phyloP scores from a whole-genome alignment of 2,329 filamentous ascomycete genomes.

The Calonectria crousiana region DNA sequence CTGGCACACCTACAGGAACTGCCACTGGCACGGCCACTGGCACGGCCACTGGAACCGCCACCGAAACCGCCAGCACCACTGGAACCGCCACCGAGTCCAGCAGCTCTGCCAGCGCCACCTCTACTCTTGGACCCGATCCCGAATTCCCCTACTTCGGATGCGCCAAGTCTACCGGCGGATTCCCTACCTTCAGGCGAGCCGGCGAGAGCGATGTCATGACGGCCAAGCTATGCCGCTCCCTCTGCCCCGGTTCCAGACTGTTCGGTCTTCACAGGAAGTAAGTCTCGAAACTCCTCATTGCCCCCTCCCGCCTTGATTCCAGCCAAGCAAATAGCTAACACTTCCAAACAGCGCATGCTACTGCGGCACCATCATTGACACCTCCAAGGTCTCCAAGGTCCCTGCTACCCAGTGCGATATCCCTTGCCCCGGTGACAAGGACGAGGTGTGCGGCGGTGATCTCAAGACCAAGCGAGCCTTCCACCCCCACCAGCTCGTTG shows the following conservation, averaged over 20 bases:
- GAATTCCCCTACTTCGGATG: constrained; percentile 46
- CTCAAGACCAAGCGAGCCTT: constrained; percentile 28
- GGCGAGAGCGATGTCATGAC: not conserved
- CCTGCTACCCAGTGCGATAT: constrained; percentile 27
- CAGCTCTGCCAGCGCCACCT: not conserved
- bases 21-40: constrained; percentile 45
- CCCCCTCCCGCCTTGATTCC: fast-evolving
- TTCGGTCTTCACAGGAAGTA: constrained; percentile 44
- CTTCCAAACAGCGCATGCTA: constrained; percentile 23
- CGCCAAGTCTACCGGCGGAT: constrained; percentile 25
- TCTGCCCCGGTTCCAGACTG: not conserved
- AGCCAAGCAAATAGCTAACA: not conserved
- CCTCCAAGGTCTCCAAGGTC: constrained; percentile 14
- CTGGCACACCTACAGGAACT: constrained; percentile 49
- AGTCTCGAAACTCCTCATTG: constrained; percentile 8
- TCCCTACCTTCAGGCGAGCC: not conserved
- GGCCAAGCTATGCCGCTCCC: not conserved
- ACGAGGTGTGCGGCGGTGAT: constrained; percentile 39
- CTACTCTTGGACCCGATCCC: constrained; percentile 35
- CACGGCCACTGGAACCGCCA: constrained; percentile 33
- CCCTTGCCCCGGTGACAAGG: constrained; percentile 36
- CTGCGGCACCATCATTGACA: constrained; percentile 31
- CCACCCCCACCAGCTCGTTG: not conserved
- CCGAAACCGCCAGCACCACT: constrained; percentile 47
- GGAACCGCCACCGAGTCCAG: not conserved